Conservation (phyloP, 1,284 basidiomycete species). For the Takashimella koratensis region DNA sequence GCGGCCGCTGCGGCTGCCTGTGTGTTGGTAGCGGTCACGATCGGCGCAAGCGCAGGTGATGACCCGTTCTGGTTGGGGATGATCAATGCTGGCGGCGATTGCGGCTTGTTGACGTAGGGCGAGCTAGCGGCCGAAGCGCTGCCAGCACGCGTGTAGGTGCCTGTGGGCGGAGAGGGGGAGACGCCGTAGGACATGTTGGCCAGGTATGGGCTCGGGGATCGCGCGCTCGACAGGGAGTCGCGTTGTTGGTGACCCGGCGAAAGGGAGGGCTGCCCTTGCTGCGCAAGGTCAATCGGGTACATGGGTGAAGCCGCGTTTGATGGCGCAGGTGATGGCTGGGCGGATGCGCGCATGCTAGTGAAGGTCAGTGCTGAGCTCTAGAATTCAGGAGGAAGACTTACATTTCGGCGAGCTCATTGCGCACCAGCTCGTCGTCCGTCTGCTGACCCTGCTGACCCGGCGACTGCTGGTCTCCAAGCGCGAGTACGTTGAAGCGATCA, state of each 20-base stretch:
- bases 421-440: neutral
- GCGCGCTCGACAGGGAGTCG: conserved; percentile 20
- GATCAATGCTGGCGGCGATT: conserved; percentile 46
- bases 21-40: conserved; percentile 19
- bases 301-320: neutral
- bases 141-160: conserved; percentile 13
- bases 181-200: conserved; percentile 14
- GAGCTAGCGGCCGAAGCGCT: conserved; percentile 22
- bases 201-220: conserved; percentile 25
- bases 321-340: neutral
- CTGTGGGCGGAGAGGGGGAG: conserved; percentile 21
- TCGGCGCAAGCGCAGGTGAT: conserved; percentile 37
- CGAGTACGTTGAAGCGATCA: neutral
- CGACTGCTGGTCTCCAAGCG: neutral
- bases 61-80: conserved; percentile 36
- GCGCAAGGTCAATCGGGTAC: neutral
- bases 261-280: neutral
- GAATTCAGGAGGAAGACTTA: neutral
- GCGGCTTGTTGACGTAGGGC: conserved; percentile 43
- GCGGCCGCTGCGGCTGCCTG: conserved; percentile 2
- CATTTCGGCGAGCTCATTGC: neutral
- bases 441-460: neutral
- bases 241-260: conserved; percentile 12
- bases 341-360: neutral
- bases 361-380: too few relatives aligned